These are phyloP conservation scores for Avena insularis DNA, from an alignment of 176 grass and related monocot genomes.

Conservation along the genomic window DNA sequence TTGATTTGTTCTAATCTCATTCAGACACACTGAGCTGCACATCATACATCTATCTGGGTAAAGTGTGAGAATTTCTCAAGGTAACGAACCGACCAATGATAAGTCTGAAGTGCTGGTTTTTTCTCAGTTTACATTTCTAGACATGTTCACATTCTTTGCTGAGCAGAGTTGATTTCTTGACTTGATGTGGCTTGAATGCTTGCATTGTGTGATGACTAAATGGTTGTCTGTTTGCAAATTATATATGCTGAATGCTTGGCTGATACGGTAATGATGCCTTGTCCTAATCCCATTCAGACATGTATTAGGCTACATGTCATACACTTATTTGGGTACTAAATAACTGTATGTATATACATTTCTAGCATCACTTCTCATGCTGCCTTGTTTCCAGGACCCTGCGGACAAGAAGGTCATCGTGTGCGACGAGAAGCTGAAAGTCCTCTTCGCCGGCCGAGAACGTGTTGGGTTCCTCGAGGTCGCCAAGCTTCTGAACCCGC, in stretches of 20 bases:
- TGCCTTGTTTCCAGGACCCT: constrained; percentile 64
- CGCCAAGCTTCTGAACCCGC: constrained; percentile 78
- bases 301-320: background rate
- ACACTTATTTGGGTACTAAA: background rate
- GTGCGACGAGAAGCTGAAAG: constrained; percentile 92
- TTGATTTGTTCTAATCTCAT: background rate
- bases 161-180: background rate
- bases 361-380: background rate
- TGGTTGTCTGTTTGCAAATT: background rate
- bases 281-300: background rate
- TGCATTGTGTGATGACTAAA: background rate
- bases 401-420: constrained; percentile 75
- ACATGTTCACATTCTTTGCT: background rate
- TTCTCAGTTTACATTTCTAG: background rate
- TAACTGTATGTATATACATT: background rate
- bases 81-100: too few species aligned
- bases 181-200: background rate
- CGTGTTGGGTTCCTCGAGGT: constrained; percentile 94
- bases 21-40: background rate
- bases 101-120: background rate
- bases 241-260: constrained; percentile 7
- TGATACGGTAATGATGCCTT: background rate
- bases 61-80: background rate
- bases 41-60: background rate
- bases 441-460: constrained; percentile 71